Percentiles rank a stretch among this genome's conserved stretches.
Evolutionary conservation across 257 asterid species (phyloP).

Genomic region (Ehretia macrophylla): DNA sequence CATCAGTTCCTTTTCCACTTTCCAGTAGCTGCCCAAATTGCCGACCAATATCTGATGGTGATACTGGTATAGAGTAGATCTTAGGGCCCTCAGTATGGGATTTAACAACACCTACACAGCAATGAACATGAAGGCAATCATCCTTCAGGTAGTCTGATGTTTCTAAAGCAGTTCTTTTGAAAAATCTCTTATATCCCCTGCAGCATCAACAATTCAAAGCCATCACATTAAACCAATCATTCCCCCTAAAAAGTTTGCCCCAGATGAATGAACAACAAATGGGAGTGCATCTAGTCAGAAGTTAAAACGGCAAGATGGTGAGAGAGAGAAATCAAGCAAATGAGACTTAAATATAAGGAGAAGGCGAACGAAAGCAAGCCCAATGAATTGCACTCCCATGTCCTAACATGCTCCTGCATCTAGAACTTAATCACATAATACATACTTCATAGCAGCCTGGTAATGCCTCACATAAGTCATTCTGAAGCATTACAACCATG

Average conservation of each 20-base stretch:
- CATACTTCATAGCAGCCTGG: no score
- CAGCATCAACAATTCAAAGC: neutral
- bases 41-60: conserved; percentile 15
- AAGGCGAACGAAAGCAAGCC: no score
- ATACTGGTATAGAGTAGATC: conserved; percentile 9
- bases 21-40: conserved; percentile 21
- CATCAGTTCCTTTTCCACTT: conserved; percentile 21
- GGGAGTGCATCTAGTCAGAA: no score
- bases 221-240: neutral
- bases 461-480: no score
- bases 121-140: conserved; percentile 11
- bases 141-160: conserved; percentile 11
- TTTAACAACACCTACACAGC: conserved; percentile 21
- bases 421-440: no score
- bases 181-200: conserved; percentile 15
- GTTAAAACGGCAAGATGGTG: no score
- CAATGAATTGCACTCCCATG: no score
- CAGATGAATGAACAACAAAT: neutral
- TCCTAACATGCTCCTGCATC: no score
- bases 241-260: neutral
- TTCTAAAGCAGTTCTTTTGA: conserved; percentile 11
- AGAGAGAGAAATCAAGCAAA: no score
- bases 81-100: conserved; percentile 18
- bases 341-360: no score
- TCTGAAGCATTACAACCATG: no score